phyloP scores from a whole-genome alignment of 2,329 filamentous ascomycete species.

The Exserohilum turcica region DNA sequence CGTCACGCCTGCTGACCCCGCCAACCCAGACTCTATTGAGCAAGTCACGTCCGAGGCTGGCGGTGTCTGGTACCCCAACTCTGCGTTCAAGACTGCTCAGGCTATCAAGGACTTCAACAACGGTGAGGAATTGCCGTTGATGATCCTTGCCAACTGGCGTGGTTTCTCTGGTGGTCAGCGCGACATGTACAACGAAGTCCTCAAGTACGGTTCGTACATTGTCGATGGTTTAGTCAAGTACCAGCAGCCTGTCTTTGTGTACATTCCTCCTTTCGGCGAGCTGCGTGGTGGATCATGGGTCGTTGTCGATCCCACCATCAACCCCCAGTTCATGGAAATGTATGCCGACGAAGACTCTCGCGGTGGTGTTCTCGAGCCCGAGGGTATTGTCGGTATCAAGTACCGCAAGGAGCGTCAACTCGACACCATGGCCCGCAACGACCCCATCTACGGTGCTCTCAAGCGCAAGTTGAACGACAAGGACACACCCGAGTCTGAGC shows the following conservation, averaged over 20 bases:
- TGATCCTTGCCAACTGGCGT: constrained; percentile 99
- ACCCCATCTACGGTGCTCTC: constrained; percentile 79
- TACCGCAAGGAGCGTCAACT: constrained; percentile 97
- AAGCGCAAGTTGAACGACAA: constrained; percentile 76
- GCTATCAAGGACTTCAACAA: constrained; percentile 99
- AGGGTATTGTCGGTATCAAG: constrained; percentile 98
- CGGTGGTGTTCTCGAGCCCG: constrained; percentile 95
- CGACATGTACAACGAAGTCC: constrained; percentile 99
- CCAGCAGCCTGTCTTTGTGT: constrained; percentile 98
- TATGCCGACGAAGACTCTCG: constrained; percentile 95
- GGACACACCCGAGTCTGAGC: constrained; percentile 72
- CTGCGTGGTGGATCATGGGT: constrained; percentile 99
- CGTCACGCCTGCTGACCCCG: constrained; percentile 92
- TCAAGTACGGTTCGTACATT: constrained; percentile 99
- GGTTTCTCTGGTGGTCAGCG: constrained; percentile 99
- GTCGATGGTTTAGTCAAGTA: constrained; percentile 98
- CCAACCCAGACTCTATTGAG: constrained; percentile 98
- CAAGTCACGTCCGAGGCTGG: constrained; percentile 93
- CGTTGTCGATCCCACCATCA: constrained; percentile 98
- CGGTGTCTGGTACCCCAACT: constrained; percentile 99
- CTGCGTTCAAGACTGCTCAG: constrained; percentile 98
- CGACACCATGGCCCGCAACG: constrained; percentile 93
- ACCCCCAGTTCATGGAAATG: constrained; percentile 97
- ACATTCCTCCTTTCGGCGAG: constrained; percentile 96
- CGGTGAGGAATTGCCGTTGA: constrained; percentile 94